Evolutionary conservation across 306 rosid genomes (phyloP).

Genomic region (Macrotyloma uniflorum): DNA sequence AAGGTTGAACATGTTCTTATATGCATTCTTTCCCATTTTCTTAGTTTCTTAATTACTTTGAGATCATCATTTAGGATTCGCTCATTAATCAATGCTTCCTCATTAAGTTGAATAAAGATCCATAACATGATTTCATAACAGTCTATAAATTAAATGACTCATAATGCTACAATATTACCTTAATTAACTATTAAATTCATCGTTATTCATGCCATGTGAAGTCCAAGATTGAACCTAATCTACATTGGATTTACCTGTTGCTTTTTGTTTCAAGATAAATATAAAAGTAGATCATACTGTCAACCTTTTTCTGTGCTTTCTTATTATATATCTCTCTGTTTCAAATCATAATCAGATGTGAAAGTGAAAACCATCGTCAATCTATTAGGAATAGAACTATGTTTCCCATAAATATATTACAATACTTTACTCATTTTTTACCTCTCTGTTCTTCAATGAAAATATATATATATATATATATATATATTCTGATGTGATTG

Average conservation of each 20-base stretch:
- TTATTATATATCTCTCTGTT: not conserved
- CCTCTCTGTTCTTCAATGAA: not conserved
- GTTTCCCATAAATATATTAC: not conserved
- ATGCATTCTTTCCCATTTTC: not conserved
- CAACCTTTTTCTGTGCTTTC: not conserved
- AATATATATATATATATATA: too few species aligned
- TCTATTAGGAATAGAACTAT: not conserved
- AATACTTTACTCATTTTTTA: not conserved
- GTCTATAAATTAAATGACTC: not conserved
- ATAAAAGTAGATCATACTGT: constrained; percentile 15
- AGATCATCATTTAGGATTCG: constrained; percentile 32
- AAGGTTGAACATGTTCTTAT: constrained; percentile 30
- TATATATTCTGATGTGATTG: too few species aligned
- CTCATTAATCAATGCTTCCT: constrained; percentile 1
- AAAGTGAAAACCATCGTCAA: not conserved
- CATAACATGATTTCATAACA: constrained; percentile 11
- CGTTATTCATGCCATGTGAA: constrained; percentile 49
- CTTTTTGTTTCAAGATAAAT: constrained; percentile 16
- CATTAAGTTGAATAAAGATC: not conserved
- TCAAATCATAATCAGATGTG: not conserved
- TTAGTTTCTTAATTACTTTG: constrained; percentile 28
- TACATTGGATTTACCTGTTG: constrained; percentile 33
- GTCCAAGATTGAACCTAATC: constrained; percentile 36
- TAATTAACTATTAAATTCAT: constrained; percentile 22
- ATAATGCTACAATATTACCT: not conserved